phyloP scores from a whole-genome alignment of 108 stramenopile genomes.

The Asterionellopsis glacialis region DNA sequence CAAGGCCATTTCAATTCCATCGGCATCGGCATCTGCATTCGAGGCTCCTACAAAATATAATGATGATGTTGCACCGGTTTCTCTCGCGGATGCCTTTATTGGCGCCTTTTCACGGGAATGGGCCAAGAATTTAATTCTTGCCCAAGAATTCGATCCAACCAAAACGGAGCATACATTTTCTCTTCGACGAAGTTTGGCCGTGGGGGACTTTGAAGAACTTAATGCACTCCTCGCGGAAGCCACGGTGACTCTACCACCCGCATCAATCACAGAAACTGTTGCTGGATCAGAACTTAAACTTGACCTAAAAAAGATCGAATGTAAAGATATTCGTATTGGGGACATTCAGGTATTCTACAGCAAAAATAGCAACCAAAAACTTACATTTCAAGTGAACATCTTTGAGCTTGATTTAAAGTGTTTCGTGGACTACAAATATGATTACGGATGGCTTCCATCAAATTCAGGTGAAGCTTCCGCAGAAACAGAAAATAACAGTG shows the following conservation, averaged over 20 bases:
- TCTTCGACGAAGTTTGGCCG: conserved; percentile 1
- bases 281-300: background rate
- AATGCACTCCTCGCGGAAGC: conserved; percentile 1
- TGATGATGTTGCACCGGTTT: too few relatives aligned
- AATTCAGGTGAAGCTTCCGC: background rate
- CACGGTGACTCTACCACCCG: background rate
- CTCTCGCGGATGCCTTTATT: too few relatives aligned
- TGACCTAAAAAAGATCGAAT: background rate
- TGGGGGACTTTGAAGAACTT: conserved; percentile 2
- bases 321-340: conserved; percentile 3
- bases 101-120: too few relatives aligned
- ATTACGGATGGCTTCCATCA: conserved; percentile 5
- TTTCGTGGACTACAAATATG: conserved; percentile 2
- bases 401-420: conserved; percentile 1
- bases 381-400: background rate
- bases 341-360: background rate
- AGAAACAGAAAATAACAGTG: background rate
- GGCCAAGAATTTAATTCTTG: too few relatives aligned
- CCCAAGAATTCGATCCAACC: too few relatives aligned
- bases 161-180: background rate
- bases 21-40: too few relatives aligned
- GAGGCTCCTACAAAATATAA: too few relatives aligned
- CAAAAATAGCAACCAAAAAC: background rate
- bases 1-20: too few relatives aligned
- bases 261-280: background rate